A percentile compares a stretch with the other conserved stretches of the same genome.
These are phyloP conservation scores for Xylaria sp. DNA, from an alignment of 2,329 filamentous ascomycete genomes.

Conservation along the genomic window DNA sequence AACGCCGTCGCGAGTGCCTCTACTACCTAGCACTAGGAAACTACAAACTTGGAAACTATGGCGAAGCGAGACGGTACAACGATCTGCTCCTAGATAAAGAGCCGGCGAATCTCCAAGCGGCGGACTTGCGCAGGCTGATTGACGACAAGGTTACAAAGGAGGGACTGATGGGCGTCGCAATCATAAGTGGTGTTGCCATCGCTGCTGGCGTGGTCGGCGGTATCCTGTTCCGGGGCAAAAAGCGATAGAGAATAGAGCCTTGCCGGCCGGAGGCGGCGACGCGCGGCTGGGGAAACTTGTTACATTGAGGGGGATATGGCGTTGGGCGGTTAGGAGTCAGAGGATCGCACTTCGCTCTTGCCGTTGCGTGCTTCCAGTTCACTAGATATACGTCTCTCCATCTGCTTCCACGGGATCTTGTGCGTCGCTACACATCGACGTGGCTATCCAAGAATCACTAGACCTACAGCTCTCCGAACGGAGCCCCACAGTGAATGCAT, in stretches of 20 bases:
- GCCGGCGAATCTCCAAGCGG: constrained; percentile 86
- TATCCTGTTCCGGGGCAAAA: constrained; percentile 67
- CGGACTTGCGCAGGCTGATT: constrained; percentile 82
- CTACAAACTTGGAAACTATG: constrained; percentile 98
- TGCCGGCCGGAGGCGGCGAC: background rate
- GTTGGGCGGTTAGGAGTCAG: background rate
- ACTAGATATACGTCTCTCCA: background rate
- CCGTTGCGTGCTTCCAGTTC: background rate
- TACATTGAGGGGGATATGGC: constrained; percentile 4
- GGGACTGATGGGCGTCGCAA: constrained; percentile 90
- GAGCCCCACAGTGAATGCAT: background rate
- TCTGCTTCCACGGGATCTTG: background rate
- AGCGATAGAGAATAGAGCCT: constrained; percentile 24
- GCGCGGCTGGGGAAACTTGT: background rate
- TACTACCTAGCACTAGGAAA: constrained; percentile 98
- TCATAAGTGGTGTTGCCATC: constrained; percentile 89
- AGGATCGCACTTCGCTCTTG: background rate
- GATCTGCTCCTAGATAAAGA: constrained; percentile 90
- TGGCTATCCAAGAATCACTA: background rate
- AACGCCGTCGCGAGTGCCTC: constrained; percentile 93
- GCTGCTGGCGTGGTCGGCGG: constrained; percentile 92
- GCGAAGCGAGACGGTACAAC: constrained; percentile 91
- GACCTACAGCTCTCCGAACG: background rate
- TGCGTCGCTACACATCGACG: background rate
- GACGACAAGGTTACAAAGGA: constrained; percentile 97